A percentile compares a stretch with the other conserved stretches of the same genome.
These are phyloP conservation scores for Xylaria venustula DNA, from an alignment of 495 filamentous ascomycete species.

Conservation along the genomic window DNA sequence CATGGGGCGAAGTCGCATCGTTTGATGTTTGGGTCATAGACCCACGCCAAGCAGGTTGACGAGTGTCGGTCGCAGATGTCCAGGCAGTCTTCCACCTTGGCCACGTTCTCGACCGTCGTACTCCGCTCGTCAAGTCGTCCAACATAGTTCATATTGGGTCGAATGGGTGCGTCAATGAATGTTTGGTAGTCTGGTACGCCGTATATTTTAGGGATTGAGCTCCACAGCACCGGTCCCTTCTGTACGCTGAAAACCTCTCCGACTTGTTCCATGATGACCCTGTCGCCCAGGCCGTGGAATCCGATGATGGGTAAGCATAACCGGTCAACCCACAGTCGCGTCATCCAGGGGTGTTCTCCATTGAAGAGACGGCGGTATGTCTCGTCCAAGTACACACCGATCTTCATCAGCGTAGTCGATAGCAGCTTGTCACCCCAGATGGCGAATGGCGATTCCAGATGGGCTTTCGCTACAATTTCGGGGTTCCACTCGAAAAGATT, in stretches of 20 bases:
- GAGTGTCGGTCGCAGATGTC: constrained; percentile 28
- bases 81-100: constrained; percentile 29
- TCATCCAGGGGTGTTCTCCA: constrained; percentile 41
- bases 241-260: constrained; percentile 35
- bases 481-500: constrained; percentile 33
- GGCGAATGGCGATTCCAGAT: constrained; percentile 38
- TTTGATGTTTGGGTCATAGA: constrained; percentile 31
- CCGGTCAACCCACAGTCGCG: constrained; percentile 39
- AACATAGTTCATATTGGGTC: constrained; percentile 39
- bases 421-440: constrained; percentile 45
- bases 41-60: constrained; percentile 42
- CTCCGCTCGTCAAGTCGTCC: constrained; percentile 33
- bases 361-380: constrained; percentile 44
- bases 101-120: constrained; percentile 28
- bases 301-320: constrained; percentile 41
- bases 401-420: constrained; percentile 37
- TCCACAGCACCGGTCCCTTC: constrained; percentile 37
- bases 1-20: constrained; percentile 41
- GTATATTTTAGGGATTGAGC: constrained; percentile 38
- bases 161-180: constrained; percentile 26
- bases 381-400: constrained; percentile 44
- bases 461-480: constrained; percentile 25
- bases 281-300: constrained; percentile 39
- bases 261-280: constrained; percentile 33
- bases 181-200: constrained; percentile 30